Percentiles rank a stretch among this genome's conserved stretches.
These are phyloP conservation scores for Dactylonectria estremocensis DNA, from an alignment of 2,329 filamentous ascomycete genomes.

Conservation along the genomic window DNA sequence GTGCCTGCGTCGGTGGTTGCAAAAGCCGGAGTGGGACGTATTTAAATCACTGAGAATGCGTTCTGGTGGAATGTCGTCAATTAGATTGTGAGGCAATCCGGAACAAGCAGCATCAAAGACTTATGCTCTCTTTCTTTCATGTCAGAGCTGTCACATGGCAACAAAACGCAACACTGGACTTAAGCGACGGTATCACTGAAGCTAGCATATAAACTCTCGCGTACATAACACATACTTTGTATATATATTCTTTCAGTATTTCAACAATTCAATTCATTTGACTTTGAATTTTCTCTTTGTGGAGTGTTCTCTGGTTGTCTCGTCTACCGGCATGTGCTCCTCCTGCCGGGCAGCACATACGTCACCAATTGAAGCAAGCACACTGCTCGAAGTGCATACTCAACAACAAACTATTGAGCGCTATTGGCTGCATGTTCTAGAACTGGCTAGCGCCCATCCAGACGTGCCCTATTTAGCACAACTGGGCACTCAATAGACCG, in stretches of 20 bases:
- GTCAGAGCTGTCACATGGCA: not conserved
- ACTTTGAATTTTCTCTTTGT: too few species aligned
- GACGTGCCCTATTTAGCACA: not conserved
- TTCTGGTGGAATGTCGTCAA: not conserved
- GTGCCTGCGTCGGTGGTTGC: constrained; percentile 26
- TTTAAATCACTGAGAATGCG: not conserved
- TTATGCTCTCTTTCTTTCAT: not conserved
- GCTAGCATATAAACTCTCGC: not conserved
- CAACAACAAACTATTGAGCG: not conserved
- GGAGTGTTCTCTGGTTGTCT: too few species aligned
- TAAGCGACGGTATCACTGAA: not conserved
- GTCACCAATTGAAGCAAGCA: too few species aligned
- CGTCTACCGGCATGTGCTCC: not conserved
- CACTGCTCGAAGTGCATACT: not conserved
- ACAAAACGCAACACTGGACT: not conserved
- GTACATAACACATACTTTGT: too few species aligned
- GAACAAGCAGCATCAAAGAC: not conserved
- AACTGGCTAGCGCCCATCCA: not conserved
- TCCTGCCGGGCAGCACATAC: too few species aligned
- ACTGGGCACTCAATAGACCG: not conserved
- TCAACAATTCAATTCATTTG: too few species aligned
- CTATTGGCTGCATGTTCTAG: not conserved
- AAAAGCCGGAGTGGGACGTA: constrained; percentile 30
- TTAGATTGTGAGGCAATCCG: too few species aligned
- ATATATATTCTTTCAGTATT: too few species aligned